These are phyloP conservation scores for Lipomyces oligophaga DNA, from an alignment of 805 yeast species.

Conservation along the genomic window DNA sequence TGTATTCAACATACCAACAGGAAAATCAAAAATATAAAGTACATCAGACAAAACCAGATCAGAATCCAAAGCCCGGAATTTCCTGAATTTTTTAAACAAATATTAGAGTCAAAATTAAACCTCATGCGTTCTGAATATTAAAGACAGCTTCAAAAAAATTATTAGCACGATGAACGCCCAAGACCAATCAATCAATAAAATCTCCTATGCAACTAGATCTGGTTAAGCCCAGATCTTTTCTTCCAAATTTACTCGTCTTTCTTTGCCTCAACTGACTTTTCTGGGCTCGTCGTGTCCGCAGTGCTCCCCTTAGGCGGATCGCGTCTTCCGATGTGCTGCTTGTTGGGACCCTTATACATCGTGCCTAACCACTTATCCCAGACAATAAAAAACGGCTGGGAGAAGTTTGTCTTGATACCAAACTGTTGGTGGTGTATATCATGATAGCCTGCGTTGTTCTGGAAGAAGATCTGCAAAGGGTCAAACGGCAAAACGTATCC, in stretches of 20 bases:
- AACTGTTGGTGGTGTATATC: constrained; percentile 97
- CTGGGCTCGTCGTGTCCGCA: neutral
- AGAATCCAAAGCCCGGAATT: no score
- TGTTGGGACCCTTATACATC: constrained; percentile 37
- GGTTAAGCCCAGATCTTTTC: no score
- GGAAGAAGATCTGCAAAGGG: constrained; percentile 84
- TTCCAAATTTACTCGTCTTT: constrained; percentile 9
- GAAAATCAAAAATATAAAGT: no score
- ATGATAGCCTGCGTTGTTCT: constrained; percentile 92
- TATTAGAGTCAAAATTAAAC: no score
- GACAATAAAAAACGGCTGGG: constrained; percentile 92
- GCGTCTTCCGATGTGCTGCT: constrained; percentile 16
- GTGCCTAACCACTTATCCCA: constrained; percentile 82
- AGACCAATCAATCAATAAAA: no score
- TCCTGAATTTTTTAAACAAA: no score
- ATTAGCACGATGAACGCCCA: no score
- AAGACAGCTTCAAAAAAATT: no score
- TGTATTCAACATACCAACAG: no score
- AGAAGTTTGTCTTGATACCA: constrained; percentile 88
- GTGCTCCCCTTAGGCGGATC: constrained; percentile 3
- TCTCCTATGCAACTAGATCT: no score
- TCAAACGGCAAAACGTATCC: constrained; percentile 95
- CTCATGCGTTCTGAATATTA: no score
- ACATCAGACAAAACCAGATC: no score
- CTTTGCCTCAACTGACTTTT: constrained; percentile 10